A percentile compares a stretch with the other conserved stretches of the same genome.
Evolutionary conservation across 129 eudicot genomes (phyloP).

Genomic region (Kitagawia praeruptora): DNA sequence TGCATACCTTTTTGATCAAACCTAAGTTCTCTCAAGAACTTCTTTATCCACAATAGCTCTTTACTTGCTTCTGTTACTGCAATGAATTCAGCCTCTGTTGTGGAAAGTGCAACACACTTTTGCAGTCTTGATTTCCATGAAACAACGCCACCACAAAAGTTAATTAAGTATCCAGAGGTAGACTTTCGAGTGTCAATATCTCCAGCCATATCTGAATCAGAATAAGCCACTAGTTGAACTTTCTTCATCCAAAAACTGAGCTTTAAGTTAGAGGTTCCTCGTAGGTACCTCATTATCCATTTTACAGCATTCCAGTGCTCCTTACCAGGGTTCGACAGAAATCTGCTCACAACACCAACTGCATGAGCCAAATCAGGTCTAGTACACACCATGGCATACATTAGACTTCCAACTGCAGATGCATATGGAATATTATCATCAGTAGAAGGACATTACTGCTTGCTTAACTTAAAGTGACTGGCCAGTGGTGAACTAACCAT

Average conservation of each 20-base stretch:
- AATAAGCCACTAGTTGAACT: background rate
- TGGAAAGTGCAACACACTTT: slow-evolving; percentile 2
- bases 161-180: slow-evolving; percentile 1
- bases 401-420: background rate
- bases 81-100: too few species aligned
- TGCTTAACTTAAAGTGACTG: too few species aligned
- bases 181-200: background rate
- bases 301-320: background rate
- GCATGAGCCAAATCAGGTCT: background rate
- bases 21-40: background rate
- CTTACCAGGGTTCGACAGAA: background rate
- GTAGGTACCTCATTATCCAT: background rate
- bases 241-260: background rate
- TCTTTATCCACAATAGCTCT: background rate
- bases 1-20: background rate
- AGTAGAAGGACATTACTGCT: too few species aligned
- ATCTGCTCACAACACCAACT: slow-evolving; percentile 6
- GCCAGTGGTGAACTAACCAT: too few species aligned
- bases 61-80: background rate
- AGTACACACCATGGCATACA: slow-evolving; percentile 2
- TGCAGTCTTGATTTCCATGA: slow-evolving; percentile 11
- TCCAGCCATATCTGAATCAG: background rate
- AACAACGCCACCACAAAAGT: background rate
- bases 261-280: background rate
- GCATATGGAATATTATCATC: background rate